A percentile compares a stretch with the other conserved stretches of the same genome.
Conservation (phyloP, 345 rosid genomes). For the Acer negundo region DNA sequence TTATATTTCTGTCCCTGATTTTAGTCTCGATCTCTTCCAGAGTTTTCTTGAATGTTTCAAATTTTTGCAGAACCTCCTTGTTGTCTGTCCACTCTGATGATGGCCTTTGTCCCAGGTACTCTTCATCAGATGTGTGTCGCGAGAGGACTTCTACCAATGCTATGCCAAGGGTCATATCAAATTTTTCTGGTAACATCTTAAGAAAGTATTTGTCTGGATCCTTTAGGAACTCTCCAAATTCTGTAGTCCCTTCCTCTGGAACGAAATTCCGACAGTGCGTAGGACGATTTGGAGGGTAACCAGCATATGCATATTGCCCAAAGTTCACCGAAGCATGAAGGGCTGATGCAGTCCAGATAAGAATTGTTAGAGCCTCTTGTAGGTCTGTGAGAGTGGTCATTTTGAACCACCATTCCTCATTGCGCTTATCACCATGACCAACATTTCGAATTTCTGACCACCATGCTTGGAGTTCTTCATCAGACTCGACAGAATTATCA, state of each 20-base stretch:
- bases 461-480: constrained; percentile 64
- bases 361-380: constrained; percentile 45
- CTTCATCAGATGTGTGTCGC: constrained; percentile 50
- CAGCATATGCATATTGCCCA: constrained; percentile 61
- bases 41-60: constrained; percentile 35
- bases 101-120: constrained; percentile 52
- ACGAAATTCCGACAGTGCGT: constrained; percentile 41
- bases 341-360: constrained; percentile 65
- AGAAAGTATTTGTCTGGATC: constrained; percentile 50
- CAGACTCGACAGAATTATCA: constrained; percentile 40
- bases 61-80: constrained; percentile 31
- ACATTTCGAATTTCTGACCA: constrained; percentile 56
- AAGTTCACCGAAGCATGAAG: constrained; percentile 59
- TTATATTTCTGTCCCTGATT: constrained; percentile 44
- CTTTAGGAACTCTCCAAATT: constrained; percentile 34
- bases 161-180: constrained; percentile 39
- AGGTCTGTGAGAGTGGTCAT: constrained; percentile 40
- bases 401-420: constrained; percentile 53
- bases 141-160: constrained; percentile 54
- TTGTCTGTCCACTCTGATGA: constrained; percentile 40
- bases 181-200: constrained; percentile 52
- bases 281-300: constrained; percentile 60
- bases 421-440: constrained; percentile 55
- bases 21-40: constrained; percentile 42
- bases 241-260: constrained; percentile 49